Evolutionary conservation across 2,329 filamentous ascomycete species (phyloP), one percentile per base, ranked within the genome.

Genomic region (Ascochyta clinopodiicola): DNA sequence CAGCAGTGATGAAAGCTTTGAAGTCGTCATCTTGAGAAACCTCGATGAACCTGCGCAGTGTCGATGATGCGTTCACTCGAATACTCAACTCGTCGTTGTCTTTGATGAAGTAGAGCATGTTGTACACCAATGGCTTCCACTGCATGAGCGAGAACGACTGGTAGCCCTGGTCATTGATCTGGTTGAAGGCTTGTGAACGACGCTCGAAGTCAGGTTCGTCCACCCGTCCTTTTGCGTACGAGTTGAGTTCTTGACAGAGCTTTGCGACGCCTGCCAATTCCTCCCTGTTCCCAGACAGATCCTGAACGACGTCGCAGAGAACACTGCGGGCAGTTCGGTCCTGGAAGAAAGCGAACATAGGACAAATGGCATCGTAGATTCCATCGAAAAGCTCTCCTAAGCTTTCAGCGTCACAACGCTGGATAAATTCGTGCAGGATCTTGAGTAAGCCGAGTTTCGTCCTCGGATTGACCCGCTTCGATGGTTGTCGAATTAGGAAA

Each of bases 41-140:
- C 63, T 91, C 84, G 31, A 96, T 82, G 68, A 97, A 95, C 46
- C 88, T 84, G 66, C 89, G 90, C 35, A 99, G 78, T 6, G 86
- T 86, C 67, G 93, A 89, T 0, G 92, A 90, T 6, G 95, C 91
- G 72, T 94, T 97, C 2, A 85, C 81, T 53, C 96, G 80, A 44
- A 97, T 90, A 40, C 91, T 90, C 61, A 96, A 88, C 72, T 99
- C 95, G 59, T 96, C 92, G 51, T 92, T 88, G 61, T 94, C 86
- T 62, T 87, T 88, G 61, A 97, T 88, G 70, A 89, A 95, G 76
- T 88, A 98, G 2, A 96, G 81, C 79, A 96, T 85, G 70, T 98
- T 99, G 77, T 93, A 90, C 10, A 98, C 78, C 19, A 99, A 77
- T 6, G 95, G 93, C 47, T 88, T 84, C 94, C 95, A 99, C 74